Base-by-base conservation (phyloP, 2,329 filamentous ascomycete species). In the Raffaelea albimanens region DNA sequence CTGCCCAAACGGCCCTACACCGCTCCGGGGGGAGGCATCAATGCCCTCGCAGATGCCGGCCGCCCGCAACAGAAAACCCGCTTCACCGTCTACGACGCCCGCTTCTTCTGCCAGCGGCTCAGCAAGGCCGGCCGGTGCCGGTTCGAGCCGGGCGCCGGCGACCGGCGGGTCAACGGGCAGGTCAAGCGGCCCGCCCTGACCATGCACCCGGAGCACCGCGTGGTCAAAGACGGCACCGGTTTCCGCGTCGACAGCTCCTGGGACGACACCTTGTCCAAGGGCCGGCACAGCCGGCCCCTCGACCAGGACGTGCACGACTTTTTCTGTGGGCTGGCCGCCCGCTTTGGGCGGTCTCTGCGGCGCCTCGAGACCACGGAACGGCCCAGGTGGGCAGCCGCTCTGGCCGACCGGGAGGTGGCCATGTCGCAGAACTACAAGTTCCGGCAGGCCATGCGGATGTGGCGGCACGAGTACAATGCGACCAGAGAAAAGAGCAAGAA, bases 151-250 rank as follows among this genome's bases (percentile, higher is more conserved):
- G 36, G 21, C 8, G 5, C 39, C 44, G 4, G 56, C 8, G 53
- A 57, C 22, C 47, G 44, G 7, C 43, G 47, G 10, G 56, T 47
- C 34, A 59, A 57, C 23, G 59, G 60, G 19, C 22, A 54, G 5
- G 57, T 65, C 19, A 46, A 49, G 47, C 59, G 62, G 2, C 61
- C 63, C 0, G 1, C 23, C 1, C 50, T 53, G 43, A 45, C 58
- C 7, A 55, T 57, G 49, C 59, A 61, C 48, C 63, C 64, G 1
- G 64, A 67, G 47, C 50, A 63, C 39, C 59, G 52, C 29, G 36
- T 53, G 8, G 31, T 10, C 31, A 9, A 9, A 10, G 16, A 34
- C 31, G 16, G 16, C 31, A 34, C 10, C 31, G 10, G 16, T 34
- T 16, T 34, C 31, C 31, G 16, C 31, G 16, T 10, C 31, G 16